Conservation (phyloP, 345 rosid genomes). For the Excoecaria agallocha region DNA sequence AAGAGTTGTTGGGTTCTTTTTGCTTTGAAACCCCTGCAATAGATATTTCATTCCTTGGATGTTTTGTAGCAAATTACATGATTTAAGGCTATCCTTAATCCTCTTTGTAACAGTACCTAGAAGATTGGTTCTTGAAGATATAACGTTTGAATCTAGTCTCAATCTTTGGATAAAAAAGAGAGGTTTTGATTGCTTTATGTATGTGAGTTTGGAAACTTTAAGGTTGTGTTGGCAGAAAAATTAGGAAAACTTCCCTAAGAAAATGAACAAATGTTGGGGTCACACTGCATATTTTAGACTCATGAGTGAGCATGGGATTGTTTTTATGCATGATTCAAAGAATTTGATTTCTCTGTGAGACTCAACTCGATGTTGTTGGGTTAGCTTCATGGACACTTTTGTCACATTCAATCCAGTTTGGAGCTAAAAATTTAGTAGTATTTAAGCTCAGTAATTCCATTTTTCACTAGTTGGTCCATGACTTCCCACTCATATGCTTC, state of each 20-base stretch:
- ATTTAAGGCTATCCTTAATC: not conserved
- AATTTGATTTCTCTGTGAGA: not conserved
- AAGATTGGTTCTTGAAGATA: not conserved
- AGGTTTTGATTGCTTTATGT: not conserved
- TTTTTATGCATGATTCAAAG: not conserved
- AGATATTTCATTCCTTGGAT: not conserved
- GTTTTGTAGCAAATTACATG: not conserved
- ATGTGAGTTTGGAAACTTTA: not conserved
- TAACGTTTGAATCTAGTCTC: not conserved
- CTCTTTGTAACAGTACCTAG: not conserved
- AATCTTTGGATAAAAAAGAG: not conserved
- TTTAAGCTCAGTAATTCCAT: no score
- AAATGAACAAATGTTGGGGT: not conserved
- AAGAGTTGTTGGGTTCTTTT: not conserved
- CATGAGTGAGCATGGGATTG: not conserved
- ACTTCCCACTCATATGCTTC: no score
- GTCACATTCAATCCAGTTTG: not conserved
- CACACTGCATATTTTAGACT: not conserved
- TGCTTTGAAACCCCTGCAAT: not conserved
- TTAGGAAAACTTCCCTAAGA: not conserved
- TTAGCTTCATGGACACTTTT: not conserved
- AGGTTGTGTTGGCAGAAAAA: not conserved
- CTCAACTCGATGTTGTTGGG: not conserved
- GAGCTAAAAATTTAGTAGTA: no score
- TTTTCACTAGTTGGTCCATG: no score